Conservation (phyloP, 257 asterid genomes). For the Primulina tabacum region DNA sequence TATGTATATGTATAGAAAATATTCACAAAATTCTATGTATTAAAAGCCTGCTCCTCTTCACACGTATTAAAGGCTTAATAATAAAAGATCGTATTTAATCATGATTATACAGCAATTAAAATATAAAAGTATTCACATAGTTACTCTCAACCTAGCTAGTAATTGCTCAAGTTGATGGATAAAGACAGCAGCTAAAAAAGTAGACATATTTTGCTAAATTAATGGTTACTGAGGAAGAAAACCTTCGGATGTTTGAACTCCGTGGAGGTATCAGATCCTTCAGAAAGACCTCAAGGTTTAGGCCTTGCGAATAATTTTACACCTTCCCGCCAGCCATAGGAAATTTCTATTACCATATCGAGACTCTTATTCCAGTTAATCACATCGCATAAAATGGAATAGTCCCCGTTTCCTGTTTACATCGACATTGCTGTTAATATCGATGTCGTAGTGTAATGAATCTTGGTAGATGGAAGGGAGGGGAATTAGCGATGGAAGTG, state of each 20-base stretch:
- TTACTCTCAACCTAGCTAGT: neutral
- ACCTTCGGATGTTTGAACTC: slow-evolving; percentile 51
- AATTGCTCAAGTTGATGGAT: neutral
- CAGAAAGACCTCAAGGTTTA: no score
- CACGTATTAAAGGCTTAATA: no score
- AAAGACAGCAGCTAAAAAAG: neutral
- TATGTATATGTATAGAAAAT: no score
- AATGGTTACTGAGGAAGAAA: slow-evolving; percentile 47
- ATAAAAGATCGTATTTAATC: no score
- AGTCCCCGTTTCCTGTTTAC: slow-evolving; percentile 65
- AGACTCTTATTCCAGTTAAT: no score
- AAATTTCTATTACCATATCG: no score
- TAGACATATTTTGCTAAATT: neutral
- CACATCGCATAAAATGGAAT: no score
- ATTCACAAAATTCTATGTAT: no score
- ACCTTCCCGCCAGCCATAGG: no score
- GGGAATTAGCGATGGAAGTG: slow-evolving; percentile 10
- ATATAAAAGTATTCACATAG: slow-evolving; percentile 1
- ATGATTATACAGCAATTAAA: neutral
- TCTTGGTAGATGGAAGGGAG: slow-evolving; percentile 25
- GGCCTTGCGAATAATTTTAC: no score
- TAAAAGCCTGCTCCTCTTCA: no score
- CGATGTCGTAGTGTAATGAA: slow-evolving; percentile 2
- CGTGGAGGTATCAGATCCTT: slow-evolving; percentile 40
- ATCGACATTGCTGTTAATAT: slow-evolving; percentile 33